phyloP scores from a whole-genome alignment of 2,329 filamentous ascomycete genomes.

The Macrophomina phaseolina region DNA sequence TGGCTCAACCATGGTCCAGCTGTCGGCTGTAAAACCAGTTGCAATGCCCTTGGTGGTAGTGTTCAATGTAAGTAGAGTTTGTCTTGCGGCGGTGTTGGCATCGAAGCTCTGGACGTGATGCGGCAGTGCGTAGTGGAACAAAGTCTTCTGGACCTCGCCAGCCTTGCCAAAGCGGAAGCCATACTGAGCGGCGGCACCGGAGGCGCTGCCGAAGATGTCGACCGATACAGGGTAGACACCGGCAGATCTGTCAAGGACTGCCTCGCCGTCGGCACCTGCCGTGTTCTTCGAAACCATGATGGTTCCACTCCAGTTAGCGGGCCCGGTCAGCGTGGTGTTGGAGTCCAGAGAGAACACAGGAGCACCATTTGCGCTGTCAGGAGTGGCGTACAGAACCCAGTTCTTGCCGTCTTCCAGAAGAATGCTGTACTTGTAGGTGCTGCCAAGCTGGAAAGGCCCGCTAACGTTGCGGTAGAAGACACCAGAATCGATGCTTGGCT shows the following conservation, averaged over 20 bases:
- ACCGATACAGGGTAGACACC: constrained; percentile 74
- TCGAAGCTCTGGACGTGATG: constrained; percentile 85
- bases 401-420: constrained; percentile 69
- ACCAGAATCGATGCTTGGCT: constrained; percentile 74
- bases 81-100: constrained; percentile 54
- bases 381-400: constrained; percentile 83
- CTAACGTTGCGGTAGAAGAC: constrained; percentile 74
- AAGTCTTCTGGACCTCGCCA: constrained; percentile 62
- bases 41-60: constrained; percentile 90
- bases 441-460: constrained; percentile 39
- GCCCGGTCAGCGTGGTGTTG: constrained; percentile 68
- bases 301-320: constrained; percentile 49
- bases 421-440: constrained; percentile 77
- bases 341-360: constrained; percentile 73
- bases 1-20: constrained; percentile 74
- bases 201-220: constrained; percentile 56
- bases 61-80: constrained; percentile 66
- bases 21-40: constrained; percentile 62
- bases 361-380: constrained; percentile 58
- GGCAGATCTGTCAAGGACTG: constrained; percentile 75
- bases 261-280: constrained; percentile 56
- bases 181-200: constrained; percentile 67
- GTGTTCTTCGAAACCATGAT: constrained; percentile 87
- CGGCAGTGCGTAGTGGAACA: constrained; percentile 89
- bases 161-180: constrained; percentile 73